A percentile compares a stretch with the other conserved stretches of the same genome.
Conservation (phyloP, 2,329 filamentous ascomycete genomes). For the Colletotrichum sp. region DNA sequence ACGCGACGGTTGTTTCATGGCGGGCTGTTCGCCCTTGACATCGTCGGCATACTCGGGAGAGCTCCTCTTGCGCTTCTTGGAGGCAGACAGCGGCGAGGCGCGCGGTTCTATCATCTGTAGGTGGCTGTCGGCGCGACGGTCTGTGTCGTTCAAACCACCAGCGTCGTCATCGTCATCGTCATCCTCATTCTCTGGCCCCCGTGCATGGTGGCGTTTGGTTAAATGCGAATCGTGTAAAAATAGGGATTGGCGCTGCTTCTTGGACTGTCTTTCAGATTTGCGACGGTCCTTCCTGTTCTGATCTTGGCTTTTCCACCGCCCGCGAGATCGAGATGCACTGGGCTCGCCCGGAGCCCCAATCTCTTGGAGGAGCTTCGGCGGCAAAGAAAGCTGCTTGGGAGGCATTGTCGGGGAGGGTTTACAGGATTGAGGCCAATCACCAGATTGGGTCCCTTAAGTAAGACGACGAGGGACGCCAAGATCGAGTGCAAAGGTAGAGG, state of each 20-base stretch:
- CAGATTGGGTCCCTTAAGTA: background rate
- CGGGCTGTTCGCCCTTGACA: slow-evolving; percentile 19
- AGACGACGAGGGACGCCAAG: background rate
- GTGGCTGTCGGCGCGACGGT: background rate
- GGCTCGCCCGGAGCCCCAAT: slow-evolving; percentile 32
- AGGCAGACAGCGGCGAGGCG: background rate
- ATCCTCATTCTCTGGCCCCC: slow-evolving; percentile 26
- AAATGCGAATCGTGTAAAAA: slow-evolving; percentile 22
- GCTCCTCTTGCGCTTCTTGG: slow-evolving; percentile 14
- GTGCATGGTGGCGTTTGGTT: slow-evolving; percentile 26
- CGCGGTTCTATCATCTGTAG: background rate
- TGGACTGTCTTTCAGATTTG: slow-evolving; percentile 68
- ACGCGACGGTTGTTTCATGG: background rate
- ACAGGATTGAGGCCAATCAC: background rate
- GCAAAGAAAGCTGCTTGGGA: slow-evolving; percentile 44
- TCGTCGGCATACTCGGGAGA: slow-evolving; percentile 24
- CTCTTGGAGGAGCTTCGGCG: slow-evolving; percentile 47
- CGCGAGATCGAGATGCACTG: background rate
- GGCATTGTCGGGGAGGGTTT: slow-evolving; percentile 26
- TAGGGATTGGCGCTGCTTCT: slow-evolving; percentile 48
- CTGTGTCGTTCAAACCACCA: slow-evolving; percentile 15
- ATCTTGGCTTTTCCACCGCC: slow-evolving; percentile 20
- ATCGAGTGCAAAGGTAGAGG: background rate
- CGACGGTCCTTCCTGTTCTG: slow-evolving; percentile 67
- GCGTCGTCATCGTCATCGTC: slow-evolving; percentile 23